These are phyloP conservation scores for Kwoniella dendrophila DNA, from an alignment of 768 basidiomycete species.

Conservation along the genomic window DNA sequence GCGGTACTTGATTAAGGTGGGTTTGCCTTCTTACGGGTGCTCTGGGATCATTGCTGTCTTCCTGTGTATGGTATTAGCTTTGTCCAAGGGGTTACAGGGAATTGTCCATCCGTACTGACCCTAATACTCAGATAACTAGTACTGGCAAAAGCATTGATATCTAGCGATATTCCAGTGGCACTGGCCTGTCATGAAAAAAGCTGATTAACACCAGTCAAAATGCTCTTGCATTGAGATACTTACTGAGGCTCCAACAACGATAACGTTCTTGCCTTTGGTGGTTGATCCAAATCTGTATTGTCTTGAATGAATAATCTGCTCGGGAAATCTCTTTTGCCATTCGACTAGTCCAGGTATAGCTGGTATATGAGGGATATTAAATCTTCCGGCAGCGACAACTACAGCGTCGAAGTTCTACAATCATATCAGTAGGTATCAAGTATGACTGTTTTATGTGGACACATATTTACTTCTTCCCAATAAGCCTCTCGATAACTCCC, in stretches of 20 bases:
- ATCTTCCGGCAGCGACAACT: constrained; percentile 51
- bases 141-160: constrained; percentile 12
- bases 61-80: neutral
- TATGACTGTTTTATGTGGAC: too few species aligned
- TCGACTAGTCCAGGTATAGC: constrained; percentile 55
- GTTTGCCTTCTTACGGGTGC: constrained; percentile 18
- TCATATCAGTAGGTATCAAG: neutral
- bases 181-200: constrained; percentile 5
- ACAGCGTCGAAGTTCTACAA: constrained; percentile 52
- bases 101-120: neutral
- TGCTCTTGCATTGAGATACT: constrained; percentile 52
- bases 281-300: constrained; percentile 19
- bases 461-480: constrained; percentile 24
- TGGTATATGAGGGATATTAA: constrained; percentile 39
- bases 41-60: constrained; percentile 23
- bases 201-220: neutral
- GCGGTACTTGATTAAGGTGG: constrained; percentile 1
- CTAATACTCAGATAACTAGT: constrained; percentile 10
- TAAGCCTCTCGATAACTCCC: constrained; percentile 4
- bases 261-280: constrained; percentile 48
- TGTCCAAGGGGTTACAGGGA: neutral
- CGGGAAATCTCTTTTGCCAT: constrained; percentile 50
- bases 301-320: constrained; percentile 19
- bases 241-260: constrained; percentile 60
- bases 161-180: constrained; percentile 11